These are phyloP conservation scores for Periconia sp. DNA, from an alignment of 2,329 filamentous ascomycete genomes.

Conservation along the genomic window DNA sequence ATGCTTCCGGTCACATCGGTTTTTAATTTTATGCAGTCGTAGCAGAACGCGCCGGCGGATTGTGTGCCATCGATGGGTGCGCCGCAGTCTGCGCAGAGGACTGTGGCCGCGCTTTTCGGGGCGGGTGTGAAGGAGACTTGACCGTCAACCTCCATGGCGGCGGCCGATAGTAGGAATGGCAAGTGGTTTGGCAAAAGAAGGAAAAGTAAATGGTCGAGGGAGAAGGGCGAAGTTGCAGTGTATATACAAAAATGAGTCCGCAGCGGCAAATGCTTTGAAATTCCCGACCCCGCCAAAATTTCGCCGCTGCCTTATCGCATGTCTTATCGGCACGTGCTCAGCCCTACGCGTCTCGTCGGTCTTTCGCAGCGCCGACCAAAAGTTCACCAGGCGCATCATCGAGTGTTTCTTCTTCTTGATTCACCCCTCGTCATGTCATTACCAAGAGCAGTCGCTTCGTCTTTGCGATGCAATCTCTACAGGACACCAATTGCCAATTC, in stretches of 20 bases:
- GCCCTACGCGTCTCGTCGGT: conserved; percentile 15
- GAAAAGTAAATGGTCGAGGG: background rate
- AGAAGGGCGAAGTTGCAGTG: background rate
- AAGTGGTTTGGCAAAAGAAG: background rate
- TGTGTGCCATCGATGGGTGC: conserved; percentile 90
- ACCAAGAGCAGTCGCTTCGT: conserved; percentile 25
- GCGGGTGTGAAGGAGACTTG: conserved; percentile 48
- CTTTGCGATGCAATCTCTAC: conserved; percentile 33
- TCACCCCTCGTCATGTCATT: conserved; percentile 26
- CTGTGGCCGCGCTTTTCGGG: conserved; percentile 62
- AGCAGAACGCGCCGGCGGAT: conserved; percentile 81
- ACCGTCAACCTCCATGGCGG: conserved; percentile 49
- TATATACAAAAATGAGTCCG: background rate
- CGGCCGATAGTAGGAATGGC: conserved; percentile 10
- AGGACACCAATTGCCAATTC: conserved; percentile 14
- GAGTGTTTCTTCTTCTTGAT: background rate
- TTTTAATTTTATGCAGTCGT: conserved; percentile 93
- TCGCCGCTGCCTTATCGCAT: conserved; percentile 7
- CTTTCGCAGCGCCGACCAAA: conserved; percentile 15
- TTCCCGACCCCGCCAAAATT: conserved; percentile 14
- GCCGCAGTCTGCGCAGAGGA: conserved; percentile 97
- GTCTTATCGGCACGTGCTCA: conserved; percentile 39
- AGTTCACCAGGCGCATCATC: conserved; percentile 7
- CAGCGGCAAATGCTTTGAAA: conserved; percentile 6
- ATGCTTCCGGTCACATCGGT: conserved; percentile 92